phyloP scores from a whole-genome alignment of 352 stramenopile genomes.

The Blastocystis hominis region DNA sequence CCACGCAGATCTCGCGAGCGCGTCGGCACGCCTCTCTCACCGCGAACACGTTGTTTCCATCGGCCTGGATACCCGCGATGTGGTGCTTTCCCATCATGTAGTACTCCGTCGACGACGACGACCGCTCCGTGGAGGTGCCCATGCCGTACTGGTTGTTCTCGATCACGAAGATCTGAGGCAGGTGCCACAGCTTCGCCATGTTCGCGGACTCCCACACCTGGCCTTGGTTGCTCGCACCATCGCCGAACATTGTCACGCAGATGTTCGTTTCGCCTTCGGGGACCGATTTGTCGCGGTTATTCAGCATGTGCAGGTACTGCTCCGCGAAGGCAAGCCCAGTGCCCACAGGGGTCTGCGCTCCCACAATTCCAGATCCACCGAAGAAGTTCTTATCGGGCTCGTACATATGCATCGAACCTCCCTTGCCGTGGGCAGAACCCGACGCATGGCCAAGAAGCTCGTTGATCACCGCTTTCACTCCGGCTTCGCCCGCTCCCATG shows the following conservation, averaged over 20 bases:
- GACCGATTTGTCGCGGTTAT: slow-evolving; percentile 72
- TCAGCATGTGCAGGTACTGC: slow-evolving; percentile 89
- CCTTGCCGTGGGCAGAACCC: slow-evolving; percentile 84
- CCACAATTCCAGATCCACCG: slow-evolving; percentile 93
- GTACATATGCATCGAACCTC: slow-evolving; percentile 99
- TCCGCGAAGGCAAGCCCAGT: slow-evolving; percentile 91
- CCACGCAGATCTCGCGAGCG: slow-evolving; percentile 84
- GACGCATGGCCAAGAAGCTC: slow-evolving; percentile 87
- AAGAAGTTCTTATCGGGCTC: slow-evolving; percentile 95
- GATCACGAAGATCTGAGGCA: slow-evolving; percentile 98
- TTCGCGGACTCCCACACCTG: slow-evolving; percentile 87
- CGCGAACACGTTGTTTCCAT: slow-evolving; percentile 97
- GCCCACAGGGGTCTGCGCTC: slow-evolving; percentile 92
- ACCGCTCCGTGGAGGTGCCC: slow-evolving; percentile 92
- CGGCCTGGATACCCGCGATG: slow-evolving; percentile 95
- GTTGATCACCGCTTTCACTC: slow-evolving; percentile 74
- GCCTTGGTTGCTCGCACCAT: slow-evolving; percentile 97
- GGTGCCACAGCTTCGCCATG: slow-evolving; percentile 93
- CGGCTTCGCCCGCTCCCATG: slow-evolving; percentile 79
- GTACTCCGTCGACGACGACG: slow-evolving; percentile 91
- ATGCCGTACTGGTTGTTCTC: slow-evolving; percentile 99
- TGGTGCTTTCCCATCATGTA: slow-evolving; percentile 98
- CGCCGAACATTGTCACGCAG: slow-evolving; percentile 91
- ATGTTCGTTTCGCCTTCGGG: slow-evolving; percentile 67
- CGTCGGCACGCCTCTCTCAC: slow-evolving; percentile 88